Percentiles rank a stretch among this genome's conserved stretches.
Evolutionary conservation across 768 basidiomycete species (phyloP).

Genomic region (Mrakia blollopis): DNA sequence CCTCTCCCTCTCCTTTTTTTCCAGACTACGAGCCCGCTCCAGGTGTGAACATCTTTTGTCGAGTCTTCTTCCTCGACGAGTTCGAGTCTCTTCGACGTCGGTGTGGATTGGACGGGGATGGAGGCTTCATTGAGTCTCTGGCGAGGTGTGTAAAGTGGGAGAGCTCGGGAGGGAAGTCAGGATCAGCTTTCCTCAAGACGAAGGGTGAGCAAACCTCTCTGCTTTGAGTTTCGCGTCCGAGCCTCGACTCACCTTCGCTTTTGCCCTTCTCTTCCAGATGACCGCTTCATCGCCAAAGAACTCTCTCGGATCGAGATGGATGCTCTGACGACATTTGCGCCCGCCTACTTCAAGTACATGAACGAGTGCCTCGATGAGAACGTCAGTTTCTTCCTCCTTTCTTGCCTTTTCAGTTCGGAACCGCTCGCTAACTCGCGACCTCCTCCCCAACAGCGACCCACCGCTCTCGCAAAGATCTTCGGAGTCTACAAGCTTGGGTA

Average conservation of each 20-base stretch:
- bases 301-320: conserved; percentile 84
- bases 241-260: conserved; percentile 22
- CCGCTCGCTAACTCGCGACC: background rate
- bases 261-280: conserved; percentile 54
- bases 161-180: conserved; percentile 90
- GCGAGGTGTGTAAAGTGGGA: conserved; percentile 96
- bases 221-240: background rate
- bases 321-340: conserved; percentile 93
- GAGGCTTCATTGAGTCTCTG: conserved; percentile 86
- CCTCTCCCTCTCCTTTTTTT: background rate
- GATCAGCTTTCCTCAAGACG: conserved; percentile 94
- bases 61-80: conserved; percentile 91
- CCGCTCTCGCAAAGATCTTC: conserved; percentile 90
- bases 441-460: conserved; percentile 64
- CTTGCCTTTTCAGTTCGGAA: background rate
- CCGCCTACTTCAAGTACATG: conserved; percentile 97
- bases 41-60: conserved; percentile 60
- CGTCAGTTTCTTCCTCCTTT: conserved; percentile 50
- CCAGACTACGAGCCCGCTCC: conserved; percentile 16
- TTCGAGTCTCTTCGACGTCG: conserved; percentile 88
- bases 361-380: conserved; percentile 82
- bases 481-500: conserved; percentile 94
- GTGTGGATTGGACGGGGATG: conserved; percentile 75
- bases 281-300: conserved; percentile 98
- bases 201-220: conserved; percentile 56